These are phyloP conservation scores for Debaryomyces psychrophilus DNA, from an alignment of 1,139 yeast genomes.

Conservation along the genomic window DNA sequence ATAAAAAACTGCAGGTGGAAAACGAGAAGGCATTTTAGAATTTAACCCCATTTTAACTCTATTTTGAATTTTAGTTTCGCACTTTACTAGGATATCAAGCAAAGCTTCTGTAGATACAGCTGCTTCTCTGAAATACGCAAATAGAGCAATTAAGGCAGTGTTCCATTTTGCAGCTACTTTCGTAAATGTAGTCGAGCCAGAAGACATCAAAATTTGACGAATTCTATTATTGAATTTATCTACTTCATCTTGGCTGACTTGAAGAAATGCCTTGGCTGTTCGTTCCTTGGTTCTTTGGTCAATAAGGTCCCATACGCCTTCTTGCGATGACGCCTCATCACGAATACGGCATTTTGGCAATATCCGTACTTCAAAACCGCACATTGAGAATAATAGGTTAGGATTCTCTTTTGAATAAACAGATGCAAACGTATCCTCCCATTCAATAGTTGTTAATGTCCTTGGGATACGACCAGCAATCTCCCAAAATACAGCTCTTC, in stretches of 20 bases:
- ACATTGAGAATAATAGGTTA: slow-evolving; percentile 83
- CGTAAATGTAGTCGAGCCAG: slow-evolving; percentile 94
- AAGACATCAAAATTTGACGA: slow-evolving; percentile 89
- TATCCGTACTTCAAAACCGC: slow-evolving; percentile 92
- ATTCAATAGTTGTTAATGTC: slow-evolving; percentile 69
- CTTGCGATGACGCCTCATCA: slow-evolving; percentile 54
- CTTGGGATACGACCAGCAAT: slow-evolving; percentile 76
- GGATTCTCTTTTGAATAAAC: slow-evolving; percentile 92
- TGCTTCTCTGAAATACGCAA: slow-evolving; percentile 92
- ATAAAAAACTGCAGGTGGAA: slow-evolving; percentile 98
- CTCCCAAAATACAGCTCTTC: slow-evolving; percentile 94
- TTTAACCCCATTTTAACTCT: slow-evolving; percentile 93
- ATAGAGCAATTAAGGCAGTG: slow-evolving; percentile 82
- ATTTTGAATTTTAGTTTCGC: slow-evolving; percentile 93
- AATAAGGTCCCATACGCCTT: slow-evolving; percentile 90
- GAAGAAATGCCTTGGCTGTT: slow-evolving; percentile 85
- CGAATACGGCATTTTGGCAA: slow-evolving; percentile 68
- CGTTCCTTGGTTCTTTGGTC: slow-evolving; percentile 77
- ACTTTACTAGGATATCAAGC: slow-evolving; percentile 80
- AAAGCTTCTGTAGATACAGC: slow-evolving; percentile 80
- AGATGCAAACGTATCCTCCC: slow-evolving; percentile 84
- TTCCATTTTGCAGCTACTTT: slow-evolving; percentile 97
- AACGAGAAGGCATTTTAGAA: slow-evolving; percentile 97
- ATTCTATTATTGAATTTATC: slow-evolving; percentile 81
- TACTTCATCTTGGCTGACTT: slow-evolving; percentile 81